Conservation (phyloP, 1,139 yeast species). For the Suhomyces terraborum region DNA sequence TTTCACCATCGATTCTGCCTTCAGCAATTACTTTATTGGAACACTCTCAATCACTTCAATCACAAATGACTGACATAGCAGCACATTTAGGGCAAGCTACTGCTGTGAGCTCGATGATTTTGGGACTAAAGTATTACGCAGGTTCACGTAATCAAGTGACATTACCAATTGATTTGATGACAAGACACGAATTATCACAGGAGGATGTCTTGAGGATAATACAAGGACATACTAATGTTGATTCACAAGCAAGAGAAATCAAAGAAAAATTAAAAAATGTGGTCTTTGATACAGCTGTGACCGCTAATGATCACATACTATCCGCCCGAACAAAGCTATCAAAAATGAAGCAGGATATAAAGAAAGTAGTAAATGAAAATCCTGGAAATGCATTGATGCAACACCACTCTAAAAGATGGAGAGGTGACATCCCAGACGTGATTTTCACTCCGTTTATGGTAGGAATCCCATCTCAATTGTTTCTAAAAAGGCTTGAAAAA, state of each 20-base stretch:
- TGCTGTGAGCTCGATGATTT: slow-evolving; percentile 65
- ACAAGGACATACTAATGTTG: slow-evolving; percentile 45
- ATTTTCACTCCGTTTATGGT: slow-evolving; percentile 68
- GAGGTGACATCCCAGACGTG: slow-evolving; percentile 60
- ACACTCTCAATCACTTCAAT: slow-evolving; percentile 44
- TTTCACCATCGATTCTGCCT: slow-evolving; percentile 62
- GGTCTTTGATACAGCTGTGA: slow-evolving; percentile 68
- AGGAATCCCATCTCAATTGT: slow-evolving; percentile 65
- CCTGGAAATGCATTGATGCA: slow-evolving; percentile 34
- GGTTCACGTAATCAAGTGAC: slow-evolving; percentile 50
- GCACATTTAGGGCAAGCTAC: slow-evolving; percentile 88
- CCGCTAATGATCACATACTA: slow-evolving; percentile 78
- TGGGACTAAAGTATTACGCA: slow-evolving; percentile 65
- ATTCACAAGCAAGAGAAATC: slow-evolving; percentile 27
- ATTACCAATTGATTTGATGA: slow-evolving; percentile 65
- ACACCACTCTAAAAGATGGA: slow-evolving; percentile 42
- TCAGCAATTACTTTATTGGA: slow-evolving; percentile 55
- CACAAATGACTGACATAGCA: slow-evolving; percentile 57
- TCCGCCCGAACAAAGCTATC: slow-evolving; percentile 61
- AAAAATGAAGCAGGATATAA: slow-evolving; percentile 37
- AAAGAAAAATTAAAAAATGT: slow-evolving; percentile 55
- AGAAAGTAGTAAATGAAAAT: slow-evolving; percentile 26
- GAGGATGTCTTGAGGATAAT: slow-evolving; percentile 58
- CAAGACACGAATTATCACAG: slow-evolving; percentile 58
- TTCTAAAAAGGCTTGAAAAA: slow-evolving; percentile 60